Conservation (phyloP, 805 yeast genomes). For the Candida maltosa region DNA sequence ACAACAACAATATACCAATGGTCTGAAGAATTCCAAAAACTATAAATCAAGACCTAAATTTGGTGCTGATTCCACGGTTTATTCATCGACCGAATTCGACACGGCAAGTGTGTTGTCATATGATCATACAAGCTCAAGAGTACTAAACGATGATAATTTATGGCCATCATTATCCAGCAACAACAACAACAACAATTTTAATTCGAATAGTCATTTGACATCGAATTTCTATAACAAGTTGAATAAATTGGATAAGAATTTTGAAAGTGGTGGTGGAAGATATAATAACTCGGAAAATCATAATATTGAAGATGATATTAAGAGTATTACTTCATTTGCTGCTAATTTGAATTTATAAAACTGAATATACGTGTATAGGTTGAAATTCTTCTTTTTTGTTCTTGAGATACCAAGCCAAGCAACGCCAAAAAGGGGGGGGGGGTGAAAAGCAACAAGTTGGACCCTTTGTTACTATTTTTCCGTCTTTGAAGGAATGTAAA, state of each 20-base stretch:
- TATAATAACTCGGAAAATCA: constrained; percentile 5
- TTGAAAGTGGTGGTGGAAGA: constrained; percentile 8
- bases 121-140: constrained; percentile 9
- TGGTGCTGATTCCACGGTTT: constrained; percentile 12
- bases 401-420: too few relatives aligned
- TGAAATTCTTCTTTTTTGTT: background rate
- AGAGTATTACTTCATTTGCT: constrained; percentile 37
- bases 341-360: constrained; percentile 23
- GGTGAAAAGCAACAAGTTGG: too few relatives aligned
- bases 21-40: too few relatives aligned
- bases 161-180: constrained; percentile 26
- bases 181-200: background rate
- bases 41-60: constrained; percentile 23
- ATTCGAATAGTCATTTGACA: constrained; percentile 14
- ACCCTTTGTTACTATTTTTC: too few relatives aligned
- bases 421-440: too few relatives aligned
- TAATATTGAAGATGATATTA: constrained; percentile 35
- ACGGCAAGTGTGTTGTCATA: constrained; percentile 25
- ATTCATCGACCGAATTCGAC: constrained; percentile 19
- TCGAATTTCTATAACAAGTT: constrained; percentile 34
- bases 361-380: background rate
- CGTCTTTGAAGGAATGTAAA: too few relatives aligned
- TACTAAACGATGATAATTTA: constrained; percentile 6
- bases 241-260: constrained; percentile 11
- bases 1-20: background rate